Conservation (phyloP, 2,329 filamentous ascomycete species). For the Myriosclerotinia duriaeana region DNA sequence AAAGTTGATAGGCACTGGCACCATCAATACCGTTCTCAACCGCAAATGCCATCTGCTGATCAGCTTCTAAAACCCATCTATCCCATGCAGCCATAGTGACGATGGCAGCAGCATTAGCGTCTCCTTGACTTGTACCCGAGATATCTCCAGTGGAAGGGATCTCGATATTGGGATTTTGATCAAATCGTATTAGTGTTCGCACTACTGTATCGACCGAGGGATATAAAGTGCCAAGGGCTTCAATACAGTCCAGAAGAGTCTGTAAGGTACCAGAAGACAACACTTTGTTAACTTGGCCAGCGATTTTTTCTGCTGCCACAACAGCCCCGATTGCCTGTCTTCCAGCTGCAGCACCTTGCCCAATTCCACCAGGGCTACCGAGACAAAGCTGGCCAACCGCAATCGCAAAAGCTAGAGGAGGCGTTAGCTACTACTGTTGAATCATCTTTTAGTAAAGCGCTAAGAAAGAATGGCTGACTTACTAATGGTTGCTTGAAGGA, state of each 20-base stretch:
- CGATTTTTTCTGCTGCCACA: not conserved
- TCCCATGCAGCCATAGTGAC: slow-evolving; percentile 17
- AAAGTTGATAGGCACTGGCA: slow-evolving; percentile 4
- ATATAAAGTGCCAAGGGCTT: slow-evolving; percentile 13
- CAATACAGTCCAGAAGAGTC: slow-evolving; percentile 6
- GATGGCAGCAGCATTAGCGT: slow-evolving; percentile 4
- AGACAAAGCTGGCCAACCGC: slow-evolving; percentile 15
- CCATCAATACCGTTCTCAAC: not conserved
- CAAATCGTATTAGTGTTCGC: not conserved
- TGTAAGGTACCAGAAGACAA: slow-evolving; percentile 17
- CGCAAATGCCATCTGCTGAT: slow-evolving; percentile 7
- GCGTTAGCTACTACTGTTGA: not conserved
- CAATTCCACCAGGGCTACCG: slow-evolving; percentile 6
- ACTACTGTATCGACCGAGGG: slow-evolving; percentile 6
- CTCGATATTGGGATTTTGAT: slow-evolving; percentile 2
- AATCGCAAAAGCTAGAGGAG: slow-evolving; percentile 4
- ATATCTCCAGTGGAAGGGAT: slow-evolving; percentile 12
- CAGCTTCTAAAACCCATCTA: slow-evolving; percentile 5
- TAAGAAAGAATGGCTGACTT: not conserved
- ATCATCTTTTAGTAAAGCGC: not conserved
- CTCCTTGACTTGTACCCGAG: slow-evolving; percentile 3
- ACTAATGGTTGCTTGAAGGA: slow-evolving; percentile 9
- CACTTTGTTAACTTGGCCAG: not conserved
- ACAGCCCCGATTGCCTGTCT: slow-evolving; percentile 15
- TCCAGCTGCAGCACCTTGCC: slow-evolving; percentile 1